Base-by-base conservation (phyloP, 495 filamentous ascomycete genomes). In the Penicillium lividum region DNA sequence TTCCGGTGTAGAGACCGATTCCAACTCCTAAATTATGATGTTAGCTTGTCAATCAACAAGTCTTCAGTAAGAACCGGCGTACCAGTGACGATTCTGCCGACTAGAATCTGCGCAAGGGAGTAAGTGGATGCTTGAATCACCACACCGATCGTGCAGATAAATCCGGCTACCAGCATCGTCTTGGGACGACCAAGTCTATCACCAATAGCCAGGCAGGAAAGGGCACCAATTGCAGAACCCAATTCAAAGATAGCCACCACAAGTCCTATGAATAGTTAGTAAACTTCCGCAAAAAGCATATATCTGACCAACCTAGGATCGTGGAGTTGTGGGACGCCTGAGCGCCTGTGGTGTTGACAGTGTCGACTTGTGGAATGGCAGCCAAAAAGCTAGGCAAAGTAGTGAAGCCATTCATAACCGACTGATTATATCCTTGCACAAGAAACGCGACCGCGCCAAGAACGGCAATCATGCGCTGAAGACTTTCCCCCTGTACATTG, bases 1-100 rank as follows among this genome's bases (percentile, higher is more conserved):
- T 85, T 22, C 83, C 77, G 0, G 80, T 81, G 42, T 87, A 80
- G 38, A 83, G 73, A 27, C 85, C 86, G 53, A 84, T 87, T 2
- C 85, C 86, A 27, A 87, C 69, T 7, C 82, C 69, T 56, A 68
- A 1, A 3, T 8, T 10, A 18, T 43, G 10, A 5, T 18, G 8
- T 52, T 28, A 52, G 50, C 31, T 38, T 22, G n/a, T 48, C 52
- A 10, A 53, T 3, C 4, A 7, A 40, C 1, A 13, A 16, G 15
- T 49, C 7, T 59, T 52, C 11, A 53, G 16, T 16, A 33, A 54
- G 11, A 13, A 10, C 30, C 8, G 8, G 48, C 57, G 15, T 56
- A 63, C 61, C 61, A 7, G 60, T 63, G 11, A 63, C 51, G 7
- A 56, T 63, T 36, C 61, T 34, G 10, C 51, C 61, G 31, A 53